Conservation (phyloP, 2,329 filamentous ascomycete genomes). For the Botrytis medusae region DNA sequence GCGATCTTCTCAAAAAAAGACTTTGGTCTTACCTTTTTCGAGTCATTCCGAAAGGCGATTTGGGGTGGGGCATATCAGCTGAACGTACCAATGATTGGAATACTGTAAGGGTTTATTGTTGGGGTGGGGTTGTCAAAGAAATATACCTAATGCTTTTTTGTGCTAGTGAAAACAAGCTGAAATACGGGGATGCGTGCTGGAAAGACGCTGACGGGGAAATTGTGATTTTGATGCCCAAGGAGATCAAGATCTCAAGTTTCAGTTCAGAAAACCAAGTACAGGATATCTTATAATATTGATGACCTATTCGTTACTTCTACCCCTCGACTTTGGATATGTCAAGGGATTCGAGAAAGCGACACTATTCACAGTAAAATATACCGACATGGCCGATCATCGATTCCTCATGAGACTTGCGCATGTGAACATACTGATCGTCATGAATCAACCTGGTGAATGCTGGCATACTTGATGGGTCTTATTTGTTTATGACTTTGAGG, state of each 20-base stretch:
- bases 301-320: not conserved
- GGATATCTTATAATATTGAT: not conserved
- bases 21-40: conserved; percentile 64
- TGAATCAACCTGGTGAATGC: not conserved
- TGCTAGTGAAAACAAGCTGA: conserved; percentile 64
- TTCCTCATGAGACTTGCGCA: not conserved
- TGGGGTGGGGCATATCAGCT: conserved; percentile 69
- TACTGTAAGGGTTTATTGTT: conserved; percentile 69
- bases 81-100: conserved; percentile 45
- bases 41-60: conserved; percentile 56
- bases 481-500: not conserved
- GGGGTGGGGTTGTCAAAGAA: conserved; percentile 71
- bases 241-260: not conserved
- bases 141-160: conserved; percentile 74
- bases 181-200: conserved; percentile 62
- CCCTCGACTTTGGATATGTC: not conserved
- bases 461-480: not conserved
- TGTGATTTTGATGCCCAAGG: conserved; percentile 1
- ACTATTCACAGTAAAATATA: not conserved
- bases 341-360: not conserved
- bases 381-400: not conserved
- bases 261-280: not conserved
- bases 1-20: conserved; percentile 46
- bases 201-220: conserved; percentile 58
- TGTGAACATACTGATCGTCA: not conserved